Conservation (phyloP, 2,329 filamentous ascomycete species). For the Rhynchosporium agropyri region DNA sequence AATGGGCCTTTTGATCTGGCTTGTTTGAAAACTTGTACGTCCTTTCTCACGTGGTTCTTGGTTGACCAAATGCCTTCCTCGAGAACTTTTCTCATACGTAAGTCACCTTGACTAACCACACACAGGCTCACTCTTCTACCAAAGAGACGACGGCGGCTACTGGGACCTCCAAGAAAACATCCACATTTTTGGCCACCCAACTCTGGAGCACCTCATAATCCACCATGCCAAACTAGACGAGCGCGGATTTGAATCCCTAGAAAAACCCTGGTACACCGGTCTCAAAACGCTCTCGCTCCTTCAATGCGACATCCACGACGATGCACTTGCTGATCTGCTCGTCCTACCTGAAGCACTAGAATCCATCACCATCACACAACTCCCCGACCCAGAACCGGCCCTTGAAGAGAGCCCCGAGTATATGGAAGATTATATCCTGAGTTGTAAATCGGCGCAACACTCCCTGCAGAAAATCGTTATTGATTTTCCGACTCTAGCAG, state of each 20-base stretch:
- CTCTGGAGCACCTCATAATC: slow-evolving; percentile 51
- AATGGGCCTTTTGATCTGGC: slow-evolving; percentile 55
- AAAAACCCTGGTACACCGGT: slow-evolving; percentile 51
- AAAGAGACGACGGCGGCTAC: slow-evolving; percentile 48
- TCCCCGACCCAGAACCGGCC: slow-evolving; percentile 41
- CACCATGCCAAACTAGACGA: slow-evolving; percentile 51
- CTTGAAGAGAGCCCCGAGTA: slow-evolving; percentile 53
- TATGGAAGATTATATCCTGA: slow-evolving; percentile 51
- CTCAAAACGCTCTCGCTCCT: slow-evolving; percentile 50
- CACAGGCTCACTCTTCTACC: slow-evolving; percentile 47
- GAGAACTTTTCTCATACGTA: background rate
- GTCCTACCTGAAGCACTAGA: slow-evolving; percentile 50
- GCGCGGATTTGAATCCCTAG: slow-evolving; percentile 51
- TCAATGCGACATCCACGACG: slow-evolving; percentile 55
- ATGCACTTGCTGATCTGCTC: slow-evolving; percentile 46
- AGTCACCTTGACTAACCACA: background rate
- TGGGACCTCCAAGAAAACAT: slow-evolving; percentile 57
- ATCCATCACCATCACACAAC: slow-evolving; percentile 54
- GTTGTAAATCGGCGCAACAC: slow-evolving; percentile 47
- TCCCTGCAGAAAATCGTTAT: slow-evolving; percentile 51
- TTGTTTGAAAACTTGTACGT: slow-evolving; percentile 49
- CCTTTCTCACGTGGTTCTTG: background rate
- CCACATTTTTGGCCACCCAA: slow-evolving; percentile 54
- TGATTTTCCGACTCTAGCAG: slow-evolving; percentile 47
- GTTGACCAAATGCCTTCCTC: too few species aligned